Evolutionary conservation across 1,139 yeast genomes (phyloP), one percentile per base, ranked within the genome.

Genomic region (Yamadazyma triangularis): DNA sequence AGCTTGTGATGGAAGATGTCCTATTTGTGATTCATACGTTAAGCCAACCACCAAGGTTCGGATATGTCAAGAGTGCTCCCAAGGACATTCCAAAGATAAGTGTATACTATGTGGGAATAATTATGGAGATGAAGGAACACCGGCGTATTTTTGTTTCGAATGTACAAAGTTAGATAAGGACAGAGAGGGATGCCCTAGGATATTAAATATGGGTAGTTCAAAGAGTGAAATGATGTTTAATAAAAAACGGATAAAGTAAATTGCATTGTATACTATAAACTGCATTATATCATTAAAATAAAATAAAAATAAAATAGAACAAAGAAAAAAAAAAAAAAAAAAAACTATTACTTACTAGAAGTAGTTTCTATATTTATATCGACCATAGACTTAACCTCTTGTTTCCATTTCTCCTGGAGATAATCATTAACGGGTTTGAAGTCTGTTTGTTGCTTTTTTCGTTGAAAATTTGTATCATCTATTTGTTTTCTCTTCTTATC

Each of bases 151-250:
- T 56, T 89, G 98, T 50, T 69, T 76, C 43, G 95, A 88, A 52
- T 89, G 98, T 55, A 91, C 88, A 4, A 53, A 77, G 28, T 51
- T 76, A 28, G 97, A 88, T 48, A 79, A 78, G 48, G 88, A 86
- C 50, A 63, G 96, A 25, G 96, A 89, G 51, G 98, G 98, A 2
- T 89, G 98, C 59, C 97, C 97, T 0, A 71, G 83, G 44, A 76
- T 89, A 30, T 56, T 83, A 15, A 89, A 88, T 48, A 64, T 87
- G 32, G 96, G 97, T 4, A 75, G 87, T 20, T 73, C 79, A 35
- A 73, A 77, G 50, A 69, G 79, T 9, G 95, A 85, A 45, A 64
- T 73, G 60, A 75, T 77, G 43, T 80, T 73, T 48, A 85, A 78
- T 44, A 75, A 73, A 58, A 45, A 41, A 26, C 19, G 19, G 39